Percentiles rank a stretch among this genome's conserved stretches.
These are phyloP conservation scores for Urtica urens DNA, from an alignment of 306 rosid genomes.

Conservation along the genomic window DNA sequence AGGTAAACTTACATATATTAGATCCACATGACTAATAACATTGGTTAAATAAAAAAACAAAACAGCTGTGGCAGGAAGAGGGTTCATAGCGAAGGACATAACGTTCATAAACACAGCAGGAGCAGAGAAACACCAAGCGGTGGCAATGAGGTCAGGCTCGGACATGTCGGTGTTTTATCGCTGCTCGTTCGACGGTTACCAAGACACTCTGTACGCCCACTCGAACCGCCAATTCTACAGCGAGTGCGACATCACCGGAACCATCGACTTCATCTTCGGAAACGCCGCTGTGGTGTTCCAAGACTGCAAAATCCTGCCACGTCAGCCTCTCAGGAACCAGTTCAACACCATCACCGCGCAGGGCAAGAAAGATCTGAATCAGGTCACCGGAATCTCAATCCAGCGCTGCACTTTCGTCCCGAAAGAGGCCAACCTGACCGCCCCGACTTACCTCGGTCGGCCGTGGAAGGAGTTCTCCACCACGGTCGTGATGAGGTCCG, in stretches of 20 bases:
- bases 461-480: constrained; percentile 89
- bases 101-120: constrained; percentile 72
- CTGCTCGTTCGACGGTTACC: constrained; percentile 68
- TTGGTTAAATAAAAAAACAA: neutral
- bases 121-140: constrained; percentile 76
- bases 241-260: constrained; percentile 67
- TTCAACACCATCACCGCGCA: constrained; percentile 93
- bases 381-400: constrained; percentile 68
- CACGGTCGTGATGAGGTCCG: constrained; percentile 53
- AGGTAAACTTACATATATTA: no score
- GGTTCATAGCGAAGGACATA: constrained; percentile 74
- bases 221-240: constrained; percentile 92
- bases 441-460: constrained; percentile 68
- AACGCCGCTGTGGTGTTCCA: constrained; percentile 77
- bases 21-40: no score
- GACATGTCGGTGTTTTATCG: constrained; percentile 53
- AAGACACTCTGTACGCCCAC: constrained; percentile 80
- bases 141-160: constrained; percentile 73
- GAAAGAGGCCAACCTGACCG: constrained; percentile 23
- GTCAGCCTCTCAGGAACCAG: constrained; percentile 65
- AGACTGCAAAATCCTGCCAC: constrained; percentile 50
- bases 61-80: constrained; percentile 70
- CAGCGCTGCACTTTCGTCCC: constrained; percentile 44
- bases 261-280: constrained; percentile 91
- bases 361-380: constrained; percentile 71